Evolutionary conservation across 441 rosid genomes (phyloP), one percentile per base, ranked within the genome.

Genomic region (Capsella rubella): DNA sequence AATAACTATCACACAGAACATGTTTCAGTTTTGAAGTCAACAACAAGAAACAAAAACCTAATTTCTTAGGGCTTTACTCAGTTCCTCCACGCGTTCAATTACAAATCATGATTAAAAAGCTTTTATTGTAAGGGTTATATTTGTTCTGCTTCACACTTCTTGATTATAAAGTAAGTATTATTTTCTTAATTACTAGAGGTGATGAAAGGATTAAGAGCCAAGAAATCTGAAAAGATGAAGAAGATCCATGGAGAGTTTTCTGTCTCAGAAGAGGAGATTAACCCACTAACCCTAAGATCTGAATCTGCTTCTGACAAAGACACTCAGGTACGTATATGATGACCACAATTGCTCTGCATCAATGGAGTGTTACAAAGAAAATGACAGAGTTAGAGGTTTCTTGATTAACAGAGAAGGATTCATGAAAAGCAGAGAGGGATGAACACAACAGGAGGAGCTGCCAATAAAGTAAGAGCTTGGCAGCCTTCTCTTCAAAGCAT

Each of bases 401-500:
- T 50, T 39, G 34, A 11, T 64, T 4, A 56, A 69, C 71, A 76
- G 75, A 63, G 39, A 55, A 62, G 2, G 59, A 37, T 54, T 2
- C 18, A 69, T 69, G 80, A 76, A 40, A 76, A 65, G 43, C 67
- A 71, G 80, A 71, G 72, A 57, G 62, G 62, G 25, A 32, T 21
- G 59, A 64, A 65, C 35, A 51, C 39, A 56, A 51, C 39, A 56
- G 71, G 67, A 51, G 58, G 35, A 57, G 72, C 56, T 50, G 50
- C 12, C 63, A 66, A 42, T 32, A 77, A 65, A 77, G 69, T 51
- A 49, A 71, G 69, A 77, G 64, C 73, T 65, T 77, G 80, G 80
- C 77, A 77, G 56, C 80, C 80, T 63, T 77, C 80, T 59, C 80
- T 77, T 58, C 76, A 71, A 52, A 77, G 80, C 73, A 77, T 77